Percentiles rank a stretch among this genome's conserved stretches.
phyloP scores from a whole-genome alignment of 768 basidiomycete genomes.

The Megacollybia marginata region DNA sequence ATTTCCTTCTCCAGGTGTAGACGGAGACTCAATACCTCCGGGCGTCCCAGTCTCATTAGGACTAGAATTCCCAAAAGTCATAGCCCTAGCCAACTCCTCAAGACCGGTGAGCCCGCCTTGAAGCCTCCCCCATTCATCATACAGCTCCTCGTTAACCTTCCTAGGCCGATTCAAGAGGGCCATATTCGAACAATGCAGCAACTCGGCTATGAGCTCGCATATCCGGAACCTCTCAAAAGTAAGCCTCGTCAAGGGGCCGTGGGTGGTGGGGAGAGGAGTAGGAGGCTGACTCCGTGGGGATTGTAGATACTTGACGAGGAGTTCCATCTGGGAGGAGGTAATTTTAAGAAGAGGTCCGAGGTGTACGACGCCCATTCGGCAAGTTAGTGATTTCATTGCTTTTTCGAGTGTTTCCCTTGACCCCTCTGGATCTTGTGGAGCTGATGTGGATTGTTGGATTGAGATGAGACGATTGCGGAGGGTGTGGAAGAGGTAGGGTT shows the following conservation, averaged over 20 bases:
- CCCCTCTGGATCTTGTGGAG: constrained; percentile 30
- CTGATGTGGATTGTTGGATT: constrained; percentile 57
- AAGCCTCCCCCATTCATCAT: constrained; percentile 77
- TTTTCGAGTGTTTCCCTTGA: constrained; percentile 60
- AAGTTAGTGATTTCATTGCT: constrained; percentile 75
- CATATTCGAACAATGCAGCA: constrained; percentile 98
- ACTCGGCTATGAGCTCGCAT: constrained; percentile 93
- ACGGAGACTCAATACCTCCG: not conserved
- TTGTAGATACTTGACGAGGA: constrained; percentile 63
- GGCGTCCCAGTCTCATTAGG: constrained; percentile 11
- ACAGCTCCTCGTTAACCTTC: constrained; percentile 58
- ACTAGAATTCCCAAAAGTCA: constrained; percentile 52
- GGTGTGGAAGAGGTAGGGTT: constrained; percentile 94
- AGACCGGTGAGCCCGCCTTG: constrained; percentile 81
- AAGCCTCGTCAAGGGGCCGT: constrained; percentile 70
- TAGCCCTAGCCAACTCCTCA: constrained; percentile 82
- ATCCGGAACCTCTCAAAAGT: constrained; percentile 95
- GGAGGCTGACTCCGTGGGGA: constrained; percentile 74
- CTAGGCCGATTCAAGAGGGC: constrained; percentile 76
- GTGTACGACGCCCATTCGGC: constrained; percentile 86
- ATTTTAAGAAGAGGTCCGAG: constrained; percentile 74
- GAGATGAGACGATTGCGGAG: constrained; percentile 85
- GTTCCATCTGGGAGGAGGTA: constrained; percentile 59
- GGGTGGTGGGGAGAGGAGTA: constrained; percentile 50
- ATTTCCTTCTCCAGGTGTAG: constrained; percentile 41